A percentile compares a stretch with the other conserved stretches of the same genome.
phyloP scores from a whole-genome alignment of 495 filamentous ascomycete species.

The Trypethelium eluteriae region DNA sequence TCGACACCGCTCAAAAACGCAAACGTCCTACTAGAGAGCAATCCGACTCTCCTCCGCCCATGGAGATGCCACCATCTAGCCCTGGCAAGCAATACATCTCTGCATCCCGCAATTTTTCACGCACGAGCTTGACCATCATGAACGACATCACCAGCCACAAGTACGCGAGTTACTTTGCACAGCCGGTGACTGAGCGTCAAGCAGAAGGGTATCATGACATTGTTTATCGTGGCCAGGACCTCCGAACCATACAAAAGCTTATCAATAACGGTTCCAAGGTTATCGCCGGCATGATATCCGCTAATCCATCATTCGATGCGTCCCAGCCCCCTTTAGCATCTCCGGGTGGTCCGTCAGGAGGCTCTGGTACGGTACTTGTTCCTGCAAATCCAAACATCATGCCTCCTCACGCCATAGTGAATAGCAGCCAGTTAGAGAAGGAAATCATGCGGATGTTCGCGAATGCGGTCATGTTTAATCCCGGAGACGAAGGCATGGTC shows the following conservation, averaged over 20 bases:
- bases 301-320: slow-evolving; percentile 33
- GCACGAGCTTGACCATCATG: slow-evolving; percentile 69
- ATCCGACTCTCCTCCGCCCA: slow-evolving; percentile 27
- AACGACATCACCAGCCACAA: slow-evolving; percentile 80
- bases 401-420: slow-evolving; percentile 86
- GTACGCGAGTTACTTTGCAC: slow-evolving; percentile 77
- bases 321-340: slow-evolving; percentile 33
- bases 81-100: slow-evolving; percentile 21
- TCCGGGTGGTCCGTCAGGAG: slow-evolving; percentile 42
- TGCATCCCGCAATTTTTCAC: slow-evolving; percentile 59
- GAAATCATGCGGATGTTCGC: slow-evolving; percentile 96
- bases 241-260: slow-evolving; percentile 80
- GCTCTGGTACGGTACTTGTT: slow-evolving; percentile 45
- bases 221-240: slow-evolving; percentile 77
- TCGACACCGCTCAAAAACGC: slow-evolving; percentile 29
- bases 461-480: slow-evolving; percentile 97
- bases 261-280: slow-evolving; percentile 70
- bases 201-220: slow-evolving; percentile 84
- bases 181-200: slow-evolving; percentile 72
- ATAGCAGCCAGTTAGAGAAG: slow-evolving; percentile 87
- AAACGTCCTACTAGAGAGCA: slow-evolving; percentile 39
- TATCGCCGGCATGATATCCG: slow-evolving; percentile 50
- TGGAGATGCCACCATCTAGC: slow-evolving; percentile 13
- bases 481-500: slow-evolving; percentile 74
- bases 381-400: slow-evolving; percentile 65